Evolutionary conservation across 176 grass and related monocot species (phyloP).

Genomic region (Pharus latifolius): DNA sequence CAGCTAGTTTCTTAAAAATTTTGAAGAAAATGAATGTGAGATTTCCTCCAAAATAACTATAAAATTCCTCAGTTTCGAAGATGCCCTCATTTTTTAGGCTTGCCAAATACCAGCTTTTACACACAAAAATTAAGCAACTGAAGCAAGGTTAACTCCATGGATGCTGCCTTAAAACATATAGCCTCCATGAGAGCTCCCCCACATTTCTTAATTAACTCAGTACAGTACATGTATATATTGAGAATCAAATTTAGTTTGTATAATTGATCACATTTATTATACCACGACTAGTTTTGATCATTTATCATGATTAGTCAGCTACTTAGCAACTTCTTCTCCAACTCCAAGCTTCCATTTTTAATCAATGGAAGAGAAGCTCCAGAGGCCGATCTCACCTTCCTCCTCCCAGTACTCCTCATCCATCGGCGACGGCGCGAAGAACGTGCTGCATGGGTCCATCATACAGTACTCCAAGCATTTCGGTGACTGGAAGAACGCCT

Average conservation of each 20-base stretch:
- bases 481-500: slow-evolving; percentile 76
- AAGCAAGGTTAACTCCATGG: slow-evolving; percentile 31
- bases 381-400: slow-evolving; percentile 53
- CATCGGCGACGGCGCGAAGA: slow-evolving; percentile 28
- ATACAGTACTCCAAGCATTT: slow-evolving; percentile 75
- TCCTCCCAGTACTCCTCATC: slow-evolving; percentile 42
- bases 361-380: slow-evolving; percentile 57
- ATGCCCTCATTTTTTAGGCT: not conserved
- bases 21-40: too few species aligned
- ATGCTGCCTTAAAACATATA: slow-evolving; percentile 79
- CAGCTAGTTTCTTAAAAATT: too few species aligned
- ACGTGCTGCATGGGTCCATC: slow-evolving; percentile 52
- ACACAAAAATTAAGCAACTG: slow-evolving; percentile 15
- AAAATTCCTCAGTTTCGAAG: too few species aligned
- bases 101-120: not conserved
- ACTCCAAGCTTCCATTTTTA: not conserved
- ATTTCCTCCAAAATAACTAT: too few species aligned
- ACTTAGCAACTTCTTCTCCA: not conserved
- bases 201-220: slow-evolving; percentile 22
- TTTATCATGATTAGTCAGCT: slow-evolving; percentile 18
- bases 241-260: slow-evolving; percentile 1
- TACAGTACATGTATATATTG: slow-evolving; percentile 4
- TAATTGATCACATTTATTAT: slow-evolving; percentile 24
- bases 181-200: slow-evolving; percentile 32
- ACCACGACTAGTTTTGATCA: slow-evolving; percentile 2